A percentile compares a stretch with the other conserved stretches of the same genome.
Evolutionary conservation across 129 eudicot genomes (phyloP).

Genomic region (Helianthus tuberosus): DNA sequence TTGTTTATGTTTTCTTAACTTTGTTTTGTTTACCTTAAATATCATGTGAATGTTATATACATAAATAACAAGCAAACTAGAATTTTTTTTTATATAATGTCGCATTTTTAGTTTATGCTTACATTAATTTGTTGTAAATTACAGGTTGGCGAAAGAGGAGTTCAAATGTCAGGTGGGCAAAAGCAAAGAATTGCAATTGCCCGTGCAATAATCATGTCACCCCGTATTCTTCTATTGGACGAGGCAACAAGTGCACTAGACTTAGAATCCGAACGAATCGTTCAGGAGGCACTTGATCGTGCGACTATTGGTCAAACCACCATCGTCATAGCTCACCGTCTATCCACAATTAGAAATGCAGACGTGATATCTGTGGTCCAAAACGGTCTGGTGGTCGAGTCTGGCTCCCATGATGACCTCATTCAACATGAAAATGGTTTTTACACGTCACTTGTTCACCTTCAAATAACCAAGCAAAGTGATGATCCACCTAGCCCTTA

Average conservation of each 20-base stretch:
- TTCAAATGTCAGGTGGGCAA: constrained; percentile 97
- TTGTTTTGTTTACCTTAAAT: too few species aligned
- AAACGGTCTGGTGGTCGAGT: constrained; percentile 65
- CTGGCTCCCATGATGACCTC: constrained; percentile 75
- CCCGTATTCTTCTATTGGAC: constrained; percentile 81
- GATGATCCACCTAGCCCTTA: neutral
- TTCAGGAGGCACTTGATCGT: constrained; percentile 87
- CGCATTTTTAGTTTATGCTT: too few species aligned
- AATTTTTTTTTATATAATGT: too few species aligned
- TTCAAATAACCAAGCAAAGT: constrained; percentile 55
- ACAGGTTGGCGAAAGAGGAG: constrained; percentile 92
- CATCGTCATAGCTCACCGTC: constrained; percentile 85
- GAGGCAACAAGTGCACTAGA: constrained; percentile 98
- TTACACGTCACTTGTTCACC: constrained; percentile 59
- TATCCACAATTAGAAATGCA: constrained; percentile 80
- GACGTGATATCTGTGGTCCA: constrained; percentile 68
- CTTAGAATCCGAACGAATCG: constrained; percentile 76
- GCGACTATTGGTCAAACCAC: constrained; percentile 76
- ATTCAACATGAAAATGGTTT: constrained; percentile 55
- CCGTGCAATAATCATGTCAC: constrained; percentile 78
- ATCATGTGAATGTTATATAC: too few species aligned
- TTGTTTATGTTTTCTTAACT: too few species aligned
- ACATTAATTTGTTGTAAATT: neutral
- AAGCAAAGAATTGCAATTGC: constrained; percentile 95
- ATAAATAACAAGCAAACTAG: too few species aligned